Conservation (phyloP, 768 basidiomycete species). For the Gelatoporia subvermispora region DNA sequence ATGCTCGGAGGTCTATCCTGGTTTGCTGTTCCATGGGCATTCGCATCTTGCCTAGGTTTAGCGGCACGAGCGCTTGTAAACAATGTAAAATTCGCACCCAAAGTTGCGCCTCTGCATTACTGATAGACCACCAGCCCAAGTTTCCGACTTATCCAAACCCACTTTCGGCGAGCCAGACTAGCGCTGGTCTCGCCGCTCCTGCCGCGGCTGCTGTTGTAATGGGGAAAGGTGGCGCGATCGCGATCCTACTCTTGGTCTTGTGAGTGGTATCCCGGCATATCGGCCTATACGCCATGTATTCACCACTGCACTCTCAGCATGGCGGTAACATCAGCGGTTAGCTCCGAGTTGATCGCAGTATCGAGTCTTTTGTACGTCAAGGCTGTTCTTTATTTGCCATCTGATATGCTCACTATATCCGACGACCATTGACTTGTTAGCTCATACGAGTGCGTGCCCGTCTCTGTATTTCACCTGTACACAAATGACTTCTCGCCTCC, state of each 20-base stretch:
- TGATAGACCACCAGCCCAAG: constrained; percentile 29
- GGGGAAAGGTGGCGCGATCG: constrained; percentile 32
- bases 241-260: constrained; percentile 31
- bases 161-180: constrained; percentile 31
- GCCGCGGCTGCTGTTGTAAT: constrained; percentile 31
- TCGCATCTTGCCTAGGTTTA: constrained; percentile 39
- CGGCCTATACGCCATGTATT: not conserved
- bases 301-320: constrained; percentile 34
- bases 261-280: not conserved
- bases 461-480: no score
- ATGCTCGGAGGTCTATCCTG: constrained; percentile 56
- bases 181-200: constrained; percentile 33
- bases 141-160: constrained; percentile 45
- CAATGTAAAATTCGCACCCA: constrained; percentile 26
- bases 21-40: constrained; percentile 41
- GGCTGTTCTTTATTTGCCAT: not conserved
- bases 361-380: constrained; percentile 32
- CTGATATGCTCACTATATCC: not conserved
- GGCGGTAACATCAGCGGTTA: constrained; percentile 33
- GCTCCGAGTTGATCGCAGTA: constrained; percentile 32
- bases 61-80: constrained; percentile 26
- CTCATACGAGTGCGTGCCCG: constrained; percentile 40
- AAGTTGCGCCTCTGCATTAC: constrained; percentile 20
- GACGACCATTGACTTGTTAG: constrained; percentile 20
- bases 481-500: no score